Evolutionary conservation across 345 rosid species (phyloP).

Genomic region (Bruguiera gymnorhiza): DNA sequence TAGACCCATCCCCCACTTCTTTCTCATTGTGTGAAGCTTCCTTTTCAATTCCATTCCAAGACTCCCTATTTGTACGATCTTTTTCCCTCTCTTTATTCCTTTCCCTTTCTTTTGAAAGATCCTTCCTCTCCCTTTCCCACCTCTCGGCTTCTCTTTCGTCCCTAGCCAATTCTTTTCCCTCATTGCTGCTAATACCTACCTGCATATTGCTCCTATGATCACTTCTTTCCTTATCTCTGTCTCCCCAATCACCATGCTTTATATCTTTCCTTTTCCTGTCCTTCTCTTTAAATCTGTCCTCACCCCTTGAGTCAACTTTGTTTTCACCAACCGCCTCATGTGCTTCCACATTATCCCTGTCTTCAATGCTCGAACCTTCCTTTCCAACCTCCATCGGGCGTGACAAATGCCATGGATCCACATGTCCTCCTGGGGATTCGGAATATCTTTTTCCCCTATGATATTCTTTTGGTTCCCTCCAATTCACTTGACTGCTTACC

Average conservation of each 20-base stretch:
- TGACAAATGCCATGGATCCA: constrained; percentile 61
- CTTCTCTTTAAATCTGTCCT: constrained; percentile 84
- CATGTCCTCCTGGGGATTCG: constrained; percentile 52
- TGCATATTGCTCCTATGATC: constrained; percentile 65
- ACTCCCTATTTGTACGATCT: constrained; percentile 60
- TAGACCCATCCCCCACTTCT: constrained; percentile 64
- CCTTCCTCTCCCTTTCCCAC: constrained; percentile 89
- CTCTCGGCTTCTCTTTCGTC: constrained; percentile 84
- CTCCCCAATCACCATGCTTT: constrained; percentile 84
- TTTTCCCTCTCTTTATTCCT: constrained; percentile 77
- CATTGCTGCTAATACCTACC: constrained; percentile 49
- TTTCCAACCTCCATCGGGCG: constrained; percentile 56
- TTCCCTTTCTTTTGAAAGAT: constrained; percentile 63
- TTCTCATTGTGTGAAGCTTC: constrained; percentile 58
- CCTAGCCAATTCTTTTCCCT: constrained; percentile 59
- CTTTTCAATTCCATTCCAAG: constrained; percentile 61
- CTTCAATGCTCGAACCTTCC: constrained; percentile 55
- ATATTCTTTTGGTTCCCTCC: constrained; percentile 88
- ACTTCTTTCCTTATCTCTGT: constrained; percentile 82
- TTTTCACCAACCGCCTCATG: constrained; percentile 88
- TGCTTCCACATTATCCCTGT: constrained; percentile 50
- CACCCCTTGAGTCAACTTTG: constrained; percentile 71
- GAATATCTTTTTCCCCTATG: constrained; percentile 70
- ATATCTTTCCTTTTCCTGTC: constrained; percentile 85
- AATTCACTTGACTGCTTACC: constrained; percentile 47